phyloP scores from a whole-genome alignment of 805 yeast species.

The Huiozyma sinensis region DNA sequence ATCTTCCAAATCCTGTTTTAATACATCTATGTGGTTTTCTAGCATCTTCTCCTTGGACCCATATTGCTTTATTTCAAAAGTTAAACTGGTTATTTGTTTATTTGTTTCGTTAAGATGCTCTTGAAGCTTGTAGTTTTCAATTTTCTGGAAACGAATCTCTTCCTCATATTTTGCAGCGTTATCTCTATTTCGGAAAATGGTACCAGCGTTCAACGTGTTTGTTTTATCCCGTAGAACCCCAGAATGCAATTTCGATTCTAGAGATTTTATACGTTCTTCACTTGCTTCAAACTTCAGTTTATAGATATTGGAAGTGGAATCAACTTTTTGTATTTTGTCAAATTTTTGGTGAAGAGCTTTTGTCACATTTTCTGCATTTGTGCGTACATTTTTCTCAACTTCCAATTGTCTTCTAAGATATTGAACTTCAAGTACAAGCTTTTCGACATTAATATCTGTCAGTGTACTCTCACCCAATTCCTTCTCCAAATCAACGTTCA shows the following conservation, averaged over 20 bases:
- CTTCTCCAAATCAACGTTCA: conserved; percentile 20
- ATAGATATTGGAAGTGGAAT: conserved; percentile 28
- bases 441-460: conserved; percentile 24
- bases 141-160: conserved; percentile 20
- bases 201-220: conserved; percentile 18
- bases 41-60: conserved; percentile 29
- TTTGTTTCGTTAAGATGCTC: conserved; percentile 39
- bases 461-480: conserved; percentile 10
- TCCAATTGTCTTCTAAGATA: conserved; percentile 38
- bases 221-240: conserved; percentile 20
- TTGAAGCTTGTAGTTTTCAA: conserved; percentile 36
- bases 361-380: conserved; percentile 39
- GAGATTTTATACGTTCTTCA: conserved; percentile 32
- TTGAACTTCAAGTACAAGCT: conserved; percentile 35
- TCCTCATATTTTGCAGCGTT: conserved; percentile 25
- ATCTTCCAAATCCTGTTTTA: conserved; percentile 48
- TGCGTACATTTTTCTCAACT: conserved; percentile 40
- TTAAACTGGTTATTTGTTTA: conserved; percentile 33
- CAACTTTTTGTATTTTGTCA: conserved; percentile 19
- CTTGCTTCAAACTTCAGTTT: conserved; percentile 39
- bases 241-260: conserved; percentile 30
- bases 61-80: conserved; percentile 34
- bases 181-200: conserved; percentile 20
- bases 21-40: conserved; percentile 32
- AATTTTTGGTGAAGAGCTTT: conserved; percentile 18